These are phyloP conservation scores for Candida nanaspora DNA, from an alignment of 805 yeast genomes.

Conservation along the genomic window DNA sequence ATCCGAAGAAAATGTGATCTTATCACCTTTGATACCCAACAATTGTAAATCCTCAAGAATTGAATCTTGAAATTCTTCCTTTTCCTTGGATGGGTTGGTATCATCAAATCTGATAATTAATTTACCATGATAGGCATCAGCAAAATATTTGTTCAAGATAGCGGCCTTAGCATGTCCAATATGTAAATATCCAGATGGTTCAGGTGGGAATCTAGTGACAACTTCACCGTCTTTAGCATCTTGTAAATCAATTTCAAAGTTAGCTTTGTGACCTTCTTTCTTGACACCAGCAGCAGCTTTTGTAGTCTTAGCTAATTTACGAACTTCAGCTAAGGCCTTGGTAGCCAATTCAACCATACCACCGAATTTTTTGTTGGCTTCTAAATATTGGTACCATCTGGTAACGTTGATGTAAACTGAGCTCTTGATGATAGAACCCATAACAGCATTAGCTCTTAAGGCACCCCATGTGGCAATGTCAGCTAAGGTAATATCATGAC, in stretches of 20 bases:
- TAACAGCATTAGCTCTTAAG: slow-evolving; percentile 85
- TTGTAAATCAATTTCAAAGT: slow-evolving; percentile 85
- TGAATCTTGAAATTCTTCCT: slow-evolving; percentile 87
- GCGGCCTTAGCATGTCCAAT: slow-evolving; percentile 99
- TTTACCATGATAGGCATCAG: slow-evolving; percentile 92
- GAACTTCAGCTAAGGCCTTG: slow-evolving; percentile 64
- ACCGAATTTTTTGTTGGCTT: slow-evolving; percentile 60
- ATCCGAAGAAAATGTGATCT: slow-evolving; percentile 82
- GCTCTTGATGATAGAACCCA: slow-evolving; percentile 84
- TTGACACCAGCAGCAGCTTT: slow-evolving; percentile 43
- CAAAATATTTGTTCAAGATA: slow-evolving; percentile 91
- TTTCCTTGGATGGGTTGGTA: slow-evolving; percentile 96
- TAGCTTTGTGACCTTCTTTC: slow-evolving; percentile 89
- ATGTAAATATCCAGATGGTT: slow-evolving; percentile 98
- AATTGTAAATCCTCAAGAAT: slow-evolving; percentile 87
- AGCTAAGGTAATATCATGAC: slow-evolving; percentile 61
- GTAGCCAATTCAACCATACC: slow-evolving; percentile 59
- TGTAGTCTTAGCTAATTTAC: slow-evolving; percentile 54
- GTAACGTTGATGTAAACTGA: slow-evolving; percentile 79
- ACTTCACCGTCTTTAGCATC: slow-evolving; percentile 93
- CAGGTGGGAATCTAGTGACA: slow-evolving; percentile 99
- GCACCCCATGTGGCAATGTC: slow-evolving; percentile 93
- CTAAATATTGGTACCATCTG: slow-evolving; percentile 86
- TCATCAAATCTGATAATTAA: slow-evolving; percentile 96
- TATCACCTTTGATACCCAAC: slow-evolving; percentile 90